phyloP scores from a whole-genome alignment of 139 green algal species.

The Tetradesmus lagerheimii region DNA sequence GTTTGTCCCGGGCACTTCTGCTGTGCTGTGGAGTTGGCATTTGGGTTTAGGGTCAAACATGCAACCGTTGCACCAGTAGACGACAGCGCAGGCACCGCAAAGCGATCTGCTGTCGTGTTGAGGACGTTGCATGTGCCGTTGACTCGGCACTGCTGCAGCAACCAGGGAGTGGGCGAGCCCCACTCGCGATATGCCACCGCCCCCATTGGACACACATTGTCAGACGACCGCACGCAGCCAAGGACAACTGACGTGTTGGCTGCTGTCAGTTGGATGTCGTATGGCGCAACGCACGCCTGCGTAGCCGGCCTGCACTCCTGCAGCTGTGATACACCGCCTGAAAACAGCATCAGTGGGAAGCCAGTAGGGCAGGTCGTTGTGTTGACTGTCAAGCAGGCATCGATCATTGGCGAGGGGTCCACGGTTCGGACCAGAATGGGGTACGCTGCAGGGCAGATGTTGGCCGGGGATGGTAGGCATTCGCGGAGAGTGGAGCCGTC shows the following conservation, averaged over 20 bases:
- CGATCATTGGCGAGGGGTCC: neutral
- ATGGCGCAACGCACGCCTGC: neutral
- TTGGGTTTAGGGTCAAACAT: neutral
- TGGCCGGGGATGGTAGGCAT: neutral
- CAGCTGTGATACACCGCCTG: neutral
- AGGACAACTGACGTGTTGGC: neutral
- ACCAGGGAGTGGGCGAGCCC: neutral
- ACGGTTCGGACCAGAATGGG: neutral
- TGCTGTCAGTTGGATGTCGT: neutral
- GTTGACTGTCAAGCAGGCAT: neutral
- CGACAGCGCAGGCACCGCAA: neutral
- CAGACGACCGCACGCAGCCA: neutral
- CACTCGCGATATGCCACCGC: neutral
- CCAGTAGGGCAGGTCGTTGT: neutral
- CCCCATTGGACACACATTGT: neutral
- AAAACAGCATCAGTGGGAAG: neutral
- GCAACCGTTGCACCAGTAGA: too few species aligned
- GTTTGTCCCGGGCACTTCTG: neutral
- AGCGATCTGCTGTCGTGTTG: neutral
- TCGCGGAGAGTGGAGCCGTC: neutral
- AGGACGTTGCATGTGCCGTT: neutral
- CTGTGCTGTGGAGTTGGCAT: neutral
- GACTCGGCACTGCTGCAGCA: neutral
- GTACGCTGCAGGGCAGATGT: neutral
- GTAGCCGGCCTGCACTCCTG: neutral